Evolutionary conservation across 495 filamentous ascomycete species (phyloP).

Genomic region (Xylaria curta): DNA sequence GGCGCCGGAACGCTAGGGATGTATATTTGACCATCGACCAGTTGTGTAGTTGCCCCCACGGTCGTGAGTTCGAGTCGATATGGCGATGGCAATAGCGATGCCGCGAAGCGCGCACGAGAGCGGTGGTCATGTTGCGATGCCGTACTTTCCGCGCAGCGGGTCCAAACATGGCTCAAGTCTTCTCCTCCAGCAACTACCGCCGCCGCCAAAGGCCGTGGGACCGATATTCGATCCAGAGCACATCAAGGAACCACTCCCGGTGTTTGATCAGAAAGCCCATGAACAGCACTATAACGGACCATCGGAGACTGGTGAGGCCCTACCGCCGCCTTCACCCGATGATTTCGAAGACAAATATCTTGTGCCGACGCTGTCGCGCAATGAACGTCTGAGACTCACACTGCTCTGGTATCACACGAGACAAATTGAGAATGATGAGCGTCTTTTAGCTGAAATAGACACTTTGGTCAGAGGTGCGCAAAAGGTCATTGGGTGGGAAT

Average conservation of each 20-base stretch:
- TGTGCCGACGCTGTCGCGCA: slow-evolving; percentile 20
- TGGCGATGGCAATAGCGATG: not conserved
- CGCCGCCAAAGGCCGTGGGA: slow-evolving; percentile 20
- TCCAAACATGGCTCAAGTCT: slow-evolving; percentile 6
- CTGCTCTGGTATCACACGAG: slow-evolving; percentile 30
- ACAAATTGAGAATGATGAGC: slow-evolving; percentile 24
- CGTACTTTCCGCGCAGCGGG: slow-evolving; percentile 17
- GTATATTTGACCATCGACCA: not conserved
- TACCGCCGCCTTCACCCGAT: slow-evolving; percentile 3
- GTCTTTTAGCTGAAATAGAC: slow-evolving; percentile 15
- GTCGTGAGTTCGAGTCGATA: not conserved
- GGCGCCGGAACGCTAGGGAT: not conserved
- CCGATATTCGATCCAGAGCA: slow-evolving; percentile 24
- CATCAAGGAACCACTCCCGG: slow-evolving; percentile 11
- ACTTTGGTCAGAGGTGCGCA: slow-evolving; percentile 12
- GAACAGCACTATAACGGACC: slow-evolving; percentile 6
- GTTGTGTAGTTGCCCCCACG: not conserved
- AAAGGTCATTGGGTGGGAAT: slow-evolving; percentile 26
- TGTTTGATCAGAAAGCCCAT: slow-evolving; percentile 4
- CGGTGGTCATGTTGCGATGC: not conserved
- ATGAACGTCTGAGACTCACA: slow-evolving; percentile 27
- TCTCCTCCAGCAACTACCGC: slow-evolving; percentile 21
- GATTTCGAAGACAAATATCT: slow-evolving; percentile 22
- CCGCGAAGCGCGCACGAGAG: not conserved
- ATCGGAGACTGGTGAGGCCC: slow-evolving; percentile 8